Evolutionary conservation across 257 asterid genomes (phyloP).

Genomic region (Ajuga chamaepitys): DNA sequence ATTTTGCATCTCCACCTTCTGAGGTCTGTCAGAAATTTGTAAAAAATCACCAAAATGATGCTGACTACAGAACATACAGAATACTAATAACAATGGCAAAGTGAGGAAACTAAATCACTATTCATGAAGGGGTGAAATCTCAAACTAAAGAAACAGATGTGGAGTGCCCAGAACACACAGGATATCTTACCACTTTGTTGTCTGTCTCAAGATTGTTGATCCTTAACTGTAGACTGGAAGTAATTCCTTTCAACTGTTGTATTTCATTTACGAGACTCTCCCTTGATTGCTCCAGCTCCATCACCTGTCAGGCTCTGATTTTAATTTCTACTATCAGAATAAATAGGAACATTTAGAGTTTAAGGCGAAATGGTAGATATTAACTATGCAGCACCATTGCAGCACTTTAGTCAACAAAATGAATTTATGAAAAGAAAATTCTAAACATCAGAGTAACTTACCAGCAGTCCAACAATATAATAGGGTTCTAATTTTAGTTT

Average conservation of each 20-base stretch:
- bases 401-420: neutral
- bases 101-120: neutral
- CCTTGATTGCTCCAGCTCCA: conserved; percentile 54
- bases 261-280: conserved; percentile 46
- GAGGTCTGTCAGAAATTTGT: conserved; percentile 33
- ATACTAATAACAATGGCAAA: neutral
- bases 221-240: conserved; percentile 47
- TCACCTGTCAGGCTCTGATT: conserved; percentile 62
- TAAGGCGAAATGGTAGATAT: too few relatives aligned
- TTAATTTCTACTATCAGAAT: conserved; percentile 42
- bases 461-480: neutral
- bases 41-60: neutral
- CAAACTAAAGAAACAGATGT: neutral
- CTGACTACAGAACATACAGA: neutral
- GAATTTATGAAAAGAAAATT: neutral
- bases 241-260: conserved; percentile 31
- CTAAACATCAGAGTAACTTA: neutral
- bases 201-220: conserved; percentile 41
- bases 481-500: too few relatives aligned
- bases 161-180: conserved; percentile 1
- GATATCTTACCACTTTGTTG: conserved; percentile 33
- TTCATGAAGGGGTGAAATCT: conserved; percentile 5
- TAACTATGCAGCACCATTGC: neutral
- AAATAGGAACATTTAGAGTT: conserved; percentile 18
- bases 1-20: conserved; percentile 36